Conservation (phyloP, 2,329 filamentous ascomycete species). For the Colletotrichum magnum region DNA sequence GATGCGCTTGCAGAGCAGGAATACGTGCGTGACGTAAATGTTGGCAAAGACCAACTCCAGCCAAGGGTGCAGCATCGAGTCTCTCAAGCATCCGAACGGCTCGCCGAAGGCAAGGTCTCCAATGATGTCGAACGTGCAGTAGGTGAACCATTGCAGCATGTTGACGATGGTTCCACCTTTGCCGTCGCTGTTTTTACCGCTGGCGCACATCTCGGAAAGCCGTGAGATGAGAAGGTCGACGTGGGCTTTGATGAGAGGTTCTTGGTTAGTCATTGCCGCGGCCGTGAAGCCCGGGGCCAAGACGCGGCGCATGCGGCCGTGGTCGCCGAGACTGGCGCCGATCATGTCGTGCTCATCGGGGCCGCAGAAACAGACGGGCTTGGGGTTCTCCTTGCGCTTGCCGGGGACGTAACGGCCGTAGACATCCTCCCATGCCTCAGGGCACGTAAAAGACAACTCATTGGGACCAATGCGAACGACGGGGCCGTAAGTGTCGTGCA, state of each 20-base stretch:
- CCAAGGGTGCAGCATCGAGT: slow-evolving; percentile 18
- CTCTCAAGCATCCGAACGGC: slow-evolving; percentile 45
- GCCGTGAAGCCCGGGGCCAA: slow-evolving; percentile 44
- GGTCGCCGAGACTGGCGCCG: slow-evolving; percentile 8
- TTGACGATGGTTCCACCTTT: slow-evolving; percentile 35
- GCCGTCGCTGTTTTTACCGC: background rate
- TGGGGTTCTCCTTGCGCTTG: slow-evolving; percentile 31
- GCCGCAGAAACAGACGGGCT: slow-evolving; percentile 12
- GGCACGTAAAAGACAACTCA: slow-evolving; percentile 60
- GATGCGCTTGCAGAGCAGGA: slow-evolving; percentile 17
- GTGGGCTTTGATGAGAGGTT: slow-evolving; percentile 51
- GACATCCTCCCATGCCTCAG: slow-evolving; percentile 56
- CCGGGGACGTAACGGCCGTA: slow-evolving; percentile 47
- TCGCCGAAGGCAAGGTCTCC: slow-evolving; percentile 48
- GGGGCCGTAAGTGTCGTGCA: slow-evolving; percentile 58
- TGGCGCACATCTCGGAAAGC: slow-evolving; percentile 48
- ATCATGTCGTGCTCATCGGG: slow-evolving; percentile 39
- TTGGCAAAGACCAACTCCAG: slow-evolving; percentile 9
- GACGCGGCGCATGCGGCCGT: slow-evolving; percentile 20
- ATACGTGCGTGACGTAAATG: slow-evolving; percentile 10
- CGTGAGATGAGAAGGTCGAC: slow-evolving; percentile 55
- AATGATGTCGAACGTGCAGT: slow-evolving; percentile 48
- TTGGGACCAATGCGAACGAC: slow-evolving; percentile 62
- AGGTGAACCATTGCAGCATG: slow-evolving; percentile 46
- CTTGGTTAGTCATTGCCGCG: slow-evolving; percentile 43